Evolutionary conservation across 2,329 filamentous ascomycete genomes (phyloP).

Genomic region (Pyrenochaeta sp.): DNA sequence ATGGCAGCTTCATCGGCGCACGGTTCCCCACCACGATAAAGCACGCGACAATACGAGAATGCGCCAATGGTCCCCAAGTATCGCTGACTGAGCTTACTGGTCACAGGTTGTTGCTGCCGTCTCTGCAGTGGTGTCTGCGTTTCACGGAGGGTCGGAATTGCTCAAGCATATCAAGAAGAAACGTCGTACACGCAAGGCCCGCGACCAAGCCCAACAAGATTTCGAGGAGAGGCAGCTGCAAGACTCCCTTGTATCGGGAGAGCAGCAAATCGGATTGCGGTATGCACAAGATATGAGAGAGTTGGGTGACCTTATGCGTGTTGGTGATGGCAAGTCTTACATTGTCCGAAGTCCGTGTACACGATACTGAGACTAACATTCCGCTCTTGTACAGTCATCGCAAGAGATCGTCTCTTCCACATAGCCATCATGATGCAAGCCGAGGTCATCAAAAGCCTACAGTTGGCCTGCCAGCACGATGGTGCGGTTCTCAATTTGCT

Average conservation of each 20-base stretch:
- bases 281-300: constrained; percentile 46
- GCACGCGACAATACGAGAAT: background rate
- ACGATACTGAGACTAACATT: constrained; percentile 2
- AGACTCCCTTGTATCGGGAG: constrained; percentile 49
- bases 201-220: constrained; percentile 31
- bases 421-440: constrained; percentile 52
- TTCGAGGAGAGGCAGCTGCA: constrained; percentile 51
- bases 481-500: constrained; percentile 44
- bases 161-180: constrained; percentile 47
- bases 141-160: constrained; percentile 53
- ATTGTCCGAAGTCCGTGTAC: constrained; percentile 17
- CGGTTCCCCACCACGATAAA: background rate
- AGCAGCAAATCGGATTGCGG: constrained; percentile 43
- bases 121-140: constrained; percentile 53
- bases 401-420: constrained; percentile 48
- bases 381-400: constrained; percentile 35
- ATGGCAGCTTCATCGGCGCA: background rate
- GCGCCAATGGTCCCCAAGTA: background rate
- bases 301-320: constrained; percentile 45
- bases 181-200: constrained; percentile 39
- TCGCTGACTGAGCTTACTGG: background rate
- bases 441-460: constrained; percentile 50
- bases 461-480: constrained; percentile 41
- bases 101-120: constrained; percentile 51
- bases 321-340: constrained; percentile 49